Conservation (phyloP, 306 rosid genomes). For the Malus domestica region ASM211411v1 NC_041804.1:16296001-16296500, state of each 20-base stretch:
- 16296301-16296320: background rate
- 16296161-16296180: background rate
- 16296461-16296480: background rate
- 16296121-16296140: background rate
- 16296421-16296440: background rate
- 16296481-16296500: background rate
- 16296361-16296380: background rate
- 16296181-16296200: background rate
- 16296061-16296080: background rate
- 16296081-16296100: background rate
- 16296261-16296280: background rate
- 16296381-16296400: background rate
- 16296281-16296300: background rate
- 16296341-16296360: background rate
- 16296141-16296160: background rate
- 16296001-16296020: too few relatives aligned
- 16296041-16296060: background rate
- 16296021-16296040: background rate
- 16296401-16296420: background rate
- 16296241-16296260: background rate
- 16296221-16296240: background rate
- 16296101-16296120: background rate
- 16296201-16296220: too few relatives aligned
- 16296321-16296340: background rate
- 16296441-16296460: background rate